Base-by-base conservation (phyloP, 2,329 filamentous ascomycete genomes). In the Keithomyces neogunnii region DNA sequence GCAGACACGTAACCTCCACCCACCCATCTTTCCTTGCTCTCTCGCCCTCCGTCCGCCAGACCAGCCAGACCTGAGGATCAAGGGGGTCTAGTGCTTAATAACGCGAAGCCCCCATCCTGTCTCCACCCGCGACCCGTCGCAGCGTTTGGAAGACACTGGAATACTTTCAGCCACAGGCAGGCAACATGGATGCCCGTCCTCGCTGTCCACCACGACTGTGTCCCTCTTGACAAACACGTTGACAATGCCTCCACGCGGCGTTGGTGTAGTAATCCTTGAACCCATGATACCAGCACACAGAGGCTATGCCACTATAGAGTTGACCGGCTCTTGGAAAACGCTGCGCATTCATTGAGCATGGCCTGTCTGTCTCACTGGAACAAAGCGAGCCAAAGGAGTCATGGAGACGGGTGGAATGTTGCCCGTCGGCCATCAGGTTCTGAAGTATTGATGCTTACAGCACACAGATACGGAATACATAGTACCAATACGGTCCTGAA, bases 91-190 rank as follows among this genome's bases (percentile, higher is more conserved):
- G 48, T 49, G 52, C 54, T 35, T 56, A 56, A 55, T 58, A 45
- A 50, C 35, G 39, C 49, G 30, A 19, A 9, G 35, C 36, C 45
- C 45, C 51, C 38, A 54, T 13, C 36, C 36, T 13, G 4, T 39
- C 36, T 48, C 51, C 53, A 48, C 35, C 49, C 47, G 32, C 31
- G 42, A 32, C 29, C 45, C 50, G 50, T 39, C 42, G 47, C 49
- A 35, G 53, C 49, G 50, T 33, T 46, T 59, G 56, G 57, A 59
- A 57, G 55, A 50, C 50, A 46, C 56, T 59, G 56, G 56, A 59
- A 57, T 49, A 45, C 19, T 19, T 43, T 44, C 8, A 40, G 36
- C 10, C 5, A 26, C 19, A 29, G 33, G 35, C 35, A 13, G 42
- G 4, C 10, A 10, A 10, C 9, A 39, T 39, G 38, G 8, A 29